A percentile compares a stretch with the other conserved stretches of the same genome.
Conservation (phyloP, 495 filamentous ascomycete genomes). For the Aspergillus homomorphus region DNA sequence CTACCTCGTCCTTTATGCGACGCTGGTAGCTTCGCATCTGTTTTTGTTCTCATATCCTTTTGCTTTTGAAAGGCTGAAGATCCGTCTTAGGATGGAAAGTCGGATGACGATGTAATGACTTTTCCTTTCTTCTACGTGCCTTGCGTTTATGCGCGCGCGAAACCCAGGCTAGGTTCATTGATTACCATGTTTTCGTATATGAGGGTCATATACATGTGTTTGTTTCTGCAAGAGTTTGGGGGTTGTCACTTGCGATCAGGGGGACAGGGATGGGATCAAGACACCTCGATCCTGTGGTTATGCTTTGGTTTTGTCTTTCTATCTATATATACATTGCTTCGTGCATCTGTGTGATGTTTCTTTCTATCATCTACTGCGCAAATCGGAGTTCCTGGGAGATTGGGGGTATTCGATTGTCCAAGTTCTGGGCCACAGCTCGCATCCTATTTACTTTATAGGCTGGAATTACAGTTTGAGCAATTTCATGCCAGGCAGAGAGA, state of each 20-base stretch:
- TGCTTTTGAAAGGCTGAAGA: slow-evolving; percentile 1
- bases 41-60: slow-evolving; percentile 15
- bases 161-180: slow-evolving; percentile 7
- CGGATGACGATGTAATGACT: slow-evolving; percentile 28
- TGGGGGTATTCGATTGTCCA: neutral
- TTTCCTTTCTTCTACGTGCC: slow-evolving; percentile 16
- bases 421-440: neutral
- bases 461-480: too few species aligned
- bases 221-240: neutral
- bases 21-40: slow-evolving; percentile 9
- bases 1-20: slow-evolving; percentile 1
- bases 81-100: slow-evolving; percentile 17
- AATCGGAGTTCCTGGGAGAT: neutral
- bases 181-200: slow-evolving; percentile 3
- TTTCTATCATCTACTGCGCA: neutral
- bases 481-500: too few species aligned
- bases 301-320: neutral
- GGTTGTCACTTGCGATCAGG: neutral
- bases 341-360: neutral
- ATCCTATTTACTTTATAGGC: too few species aligned
- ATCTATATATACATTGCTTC: slow-evolving; percentile 2
- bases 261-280: neutral
- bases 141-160: slow-evolving; percentile 24
- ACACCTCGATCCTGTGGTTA: neutral
- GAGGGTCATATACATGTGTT: slow-evolving; percentile 8